Evolutionary conservation across 176 grass and related monocot genomes (phyloP).

Genomic region (Zoysia japonica): DNA sequence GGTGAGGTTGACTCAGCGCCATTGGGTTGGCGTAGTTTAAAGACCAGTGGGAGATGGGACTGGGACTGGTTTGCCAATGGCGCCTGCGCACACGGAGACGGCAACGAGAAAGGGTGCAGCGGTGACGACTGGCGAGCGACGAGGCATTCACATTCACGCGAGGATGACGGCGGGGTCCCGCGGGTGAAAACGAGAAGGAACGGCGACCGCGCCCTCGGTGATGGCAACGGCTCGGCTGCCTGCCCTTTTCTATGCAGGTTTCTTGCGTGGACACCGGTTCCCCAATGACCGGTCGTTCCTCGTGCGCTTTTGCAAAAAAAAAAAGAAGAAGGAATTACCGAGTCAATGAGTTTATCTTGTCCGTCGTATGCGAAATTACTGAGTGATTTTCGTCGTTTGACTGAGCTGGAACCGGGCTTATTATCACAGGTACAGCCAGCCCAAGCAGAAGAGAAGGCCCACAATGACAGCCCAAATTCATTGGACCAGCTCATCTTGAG

Average conservation of each 20-base stretch:
- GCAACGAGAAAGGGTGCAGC: not conserved
- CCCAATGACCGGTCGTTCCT: not conserved
- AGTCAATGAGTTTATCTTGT: too few relatives aligned
- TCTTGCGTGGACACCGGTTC: not conserved
- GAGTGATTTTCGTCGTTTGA: too few relatives aligned
- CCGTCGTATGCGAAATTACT: too few relatives aligned
- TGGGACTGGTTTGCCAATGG: not conserved
- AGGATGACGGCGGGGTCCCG: constrained; percentile 23
- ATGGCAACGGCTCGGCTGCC: not conserved
- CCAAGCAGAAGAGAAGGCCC: too few relatives aligned
- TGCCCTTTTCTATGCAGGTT: constrained; percentile 14
- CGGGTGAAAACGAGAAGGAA: not conserved
- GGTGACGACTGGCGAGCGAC: not conserved
- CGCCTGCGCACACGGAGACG: not conserved
- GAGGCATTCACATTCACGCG: not conserved
- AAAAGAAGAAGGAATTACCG: not conserved
- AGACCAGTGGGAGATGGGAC: not conserved
- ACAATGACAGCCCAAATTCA: too few relatives aligned
- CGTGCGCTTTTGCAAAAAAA: too few relatives aligned
- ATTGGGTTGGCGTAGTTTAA: constrained; percentile 9
- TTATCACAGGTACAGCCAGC: too few relatives aligned
- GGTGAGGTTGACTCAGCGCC: constrained; percentile 24
- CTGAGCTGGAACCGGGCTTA: too few relatives aligned
- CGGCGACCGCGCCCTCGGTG: not conserved
- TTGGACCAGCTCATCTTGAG: too few relatives aligned